phyloP scores from a whole-genome alignment of 306 rosid species.

The Acacia confusa region DNA sequence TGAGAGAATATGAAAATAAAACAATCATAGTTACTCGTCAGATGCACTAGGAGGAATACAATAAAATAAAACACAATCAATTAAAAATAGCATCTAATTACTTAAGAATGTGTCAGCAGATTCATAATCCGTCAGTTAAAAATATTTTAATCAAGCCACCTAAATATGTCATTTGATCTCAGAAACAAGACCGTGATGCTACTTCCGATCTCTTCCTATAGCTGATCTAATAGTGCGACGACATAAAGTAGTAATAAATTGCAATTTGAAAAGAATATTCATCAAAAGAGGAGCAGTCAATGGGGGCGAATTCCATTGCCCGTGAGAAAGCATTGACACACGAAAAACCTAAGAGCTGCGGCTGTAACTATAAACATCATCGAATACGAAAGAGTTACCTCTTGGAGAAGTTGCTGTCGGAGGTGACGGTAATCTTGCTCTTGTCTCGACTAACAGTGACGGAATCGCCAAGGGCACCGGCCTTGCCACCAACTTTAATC shows the following conservation, averaged over 20 bases:
- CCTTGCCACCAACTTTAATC: slow-evolving; percentile 79
- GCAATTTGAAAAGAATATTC: neutral
- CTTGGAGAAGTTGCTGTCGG: slow-evolving; percentile 69
- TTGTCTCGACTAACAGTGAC: slow-evolving; percentile 59
- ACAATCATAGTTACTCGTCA: neutral
- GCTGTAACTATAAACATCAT: neutral
- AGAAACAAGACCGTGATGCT: neutral
- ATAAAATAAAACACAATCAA: neutral
- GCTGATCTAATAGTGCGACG: neutral
- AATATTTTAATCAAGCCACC: neutral
- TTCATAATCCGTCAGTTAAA: neutral
- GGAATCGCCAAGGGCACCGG: slow-evolving; percentile 70
- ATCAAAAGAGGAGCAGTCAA: neutral
- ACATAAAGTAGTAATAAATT: neutral
- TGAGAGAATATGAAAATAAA: neutral
- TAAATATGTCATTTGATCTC: neutral
- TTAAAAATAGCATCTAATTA: neutral
- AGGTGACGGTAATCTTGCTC: slow-evolving; percentile 71
- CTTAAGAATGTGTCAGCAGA: neutral
- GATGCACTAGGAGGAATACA: neutral
- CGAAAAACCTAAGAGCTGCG: neutral
- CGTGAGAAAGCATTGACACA: neutral
- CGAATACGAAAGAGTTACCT: slow-evolving; percentile 29
- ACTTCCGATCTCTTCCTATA: neutral
- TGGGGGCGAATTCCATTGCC: neutral